phyloP scores from a whole-genome alignment of 2,329 filamentous ascomycete species.

The Stagonosporopsis tanaceti region DNA sequence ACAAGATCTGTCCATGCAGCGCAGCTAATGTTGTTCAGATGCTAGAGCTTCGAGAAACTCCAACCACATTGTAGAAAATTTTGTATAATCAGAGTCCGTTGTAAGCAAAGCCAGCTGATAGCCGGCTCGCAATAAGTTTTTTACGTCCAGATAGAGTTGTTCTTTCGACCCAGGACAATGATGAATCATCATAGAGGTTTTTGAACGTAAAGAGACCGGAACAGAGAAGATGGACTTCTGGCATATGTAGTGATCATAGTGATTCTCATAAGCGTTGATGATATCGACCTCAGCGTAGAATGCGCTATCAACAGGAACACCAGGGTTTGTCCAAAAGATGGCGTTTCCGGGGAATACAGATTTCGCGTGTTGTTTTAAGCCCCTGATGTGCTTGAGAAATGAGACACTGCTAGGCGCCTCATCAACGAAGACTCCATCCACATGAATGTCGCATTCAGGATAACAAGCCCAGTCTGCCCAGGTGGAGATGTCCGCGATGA shows the following conservation, averaged over 20 bases:
- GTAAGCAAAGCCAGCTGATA: background rate
- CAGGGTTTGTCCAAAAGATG: background rate
- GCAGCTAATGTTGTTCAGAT: background rate
- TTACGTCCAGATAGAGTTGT: background rate
- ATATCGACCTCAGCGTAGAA: background rate
- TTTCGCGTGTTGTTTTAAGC: background rate
- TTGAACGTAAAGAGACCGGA: background rate
- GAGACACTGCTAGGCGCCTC: background rate
- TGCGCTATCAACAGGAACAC: slow-evolving; percentile 1
- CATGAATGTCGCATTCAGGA: background rate
- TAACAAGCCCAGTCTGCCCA: background rate
- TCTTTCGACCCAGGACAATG: background rate
- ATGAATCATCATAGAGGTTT: background rate
- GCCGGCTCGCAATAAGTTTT: background rate
- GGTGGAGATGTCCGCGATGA: background rate
- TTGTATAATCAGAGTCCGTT: background rate
- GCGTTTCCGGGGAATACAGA: background rate
- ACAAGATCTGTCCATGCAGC: background rate
- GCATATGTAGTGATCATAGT: background rate
- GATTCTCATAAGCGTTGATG: background rate
- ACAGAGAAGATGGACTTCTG: background rate
- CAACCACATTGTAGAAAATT: background rate
- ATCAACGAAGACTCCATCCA: background rate
- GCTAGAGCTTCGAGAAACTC: background rate
- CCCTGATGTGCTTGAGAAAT: background rate